Percentiles rank a stretch among this genome's conserved stretches.
Conservation (phyloP, 139 green algal species). For the Ettlia oleoabundans region DNA sequence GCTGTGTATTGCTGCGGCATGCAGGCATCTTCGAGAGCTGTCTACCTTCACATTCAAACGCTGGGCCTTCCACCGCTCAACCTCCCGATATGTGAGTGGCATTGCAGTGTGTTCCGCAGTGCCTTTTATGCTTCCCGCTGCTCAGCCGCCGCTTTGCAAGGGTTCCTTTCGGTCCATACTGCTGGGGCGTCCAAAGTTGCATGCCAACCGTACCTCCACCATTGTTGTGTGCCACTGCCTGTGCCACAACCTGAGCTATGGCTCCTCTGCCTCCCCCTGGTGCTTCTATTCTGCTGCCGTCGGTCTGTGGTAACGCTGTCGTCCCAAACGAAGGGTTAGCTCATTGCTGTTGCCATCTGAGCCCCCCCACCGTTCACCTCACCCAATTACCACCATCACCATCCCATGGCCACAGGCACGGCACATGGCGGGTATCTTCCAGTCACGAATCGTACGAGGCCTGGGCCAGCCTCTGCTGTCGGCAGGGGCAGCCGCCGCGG, state of each 20-base stretch:
- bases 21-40: background rate
- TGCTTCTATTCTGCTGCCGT: too few relatives aligned
- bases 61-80: conserved; percentile 47
- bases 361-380: background rate
- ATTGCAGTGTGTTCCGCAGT: background rate
- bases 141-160: background rate
- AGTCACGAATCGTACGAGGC: conserved; percentile 36
- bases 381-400: background rate
- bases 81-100: conserved; percentile 37
- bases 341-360: background rate
- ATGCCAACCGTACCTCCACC: too few relatives aligned
- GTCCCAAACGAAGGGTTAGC: too few relatives aligned
- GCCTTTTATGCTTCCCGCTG: background rate
- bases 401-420: background rate
- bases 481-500: conserved; percentile 2
- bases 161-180: too few relatives aligned
- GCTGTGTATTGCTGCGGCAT: too few relatives aligned
- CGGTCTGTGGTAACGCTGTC: too few relatives aligned
- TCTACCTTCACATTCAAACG: conserved; percentile 26
- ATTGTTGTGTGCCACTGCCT: too few relatives aligned
- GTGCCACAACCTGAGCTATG: too few relatives aligned
- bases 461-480: conserved; percentile 35
- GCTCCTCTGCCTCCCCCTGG: too few relatives aligned
- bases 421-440: conserved; percentile 36
- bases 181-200: too few relatives aligned